Base-by-base conservation (phyloP, 2,329 filamentous ascomycete species). In the Gaeumannomyces tritici region DNA sequence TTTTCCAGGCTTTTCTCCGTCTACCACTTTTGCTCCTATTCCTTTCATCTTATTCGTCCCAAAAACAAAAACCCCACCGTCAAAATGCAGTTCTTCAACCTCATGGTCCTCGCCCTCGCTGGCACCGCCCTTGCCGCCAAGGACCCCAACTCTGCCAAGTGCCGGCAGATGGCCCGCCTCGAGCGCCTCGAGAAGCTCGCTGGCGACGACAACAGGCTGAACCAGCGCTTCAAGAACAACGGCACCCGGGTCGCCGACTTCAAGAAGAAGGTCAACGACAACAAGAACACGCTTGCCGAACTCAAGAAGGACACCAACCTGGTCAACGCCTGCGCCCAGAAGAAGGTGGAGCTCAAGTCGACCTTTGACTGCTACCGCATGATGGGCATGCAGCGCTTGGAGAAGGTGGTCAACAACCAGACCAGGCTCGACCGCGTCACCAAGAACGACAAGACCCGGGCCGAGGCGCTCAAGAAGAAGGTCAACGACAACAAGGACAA, bases 251-350 rank as follows among this genome's bases (percentile, higher is more conserved):
- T 72, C 6, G 71, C 69, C 13, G 68, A 68, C 29, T 70, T 77
- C 67, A 71, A 77, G 69, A 69, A 72, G 62, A 74, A 76, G 67
- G 73, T 73, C 2, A 66, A 72, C 24, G 62, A 68, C 4, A 69
- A 67, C 5, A 66, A 70, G 2, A 66, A 70, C 28, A 67, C 67
- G 64, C 71, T 76, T 60, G 64, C 67, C 27, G 66, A 69, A 7
- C 66, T 77, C 62, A 61, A 70, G 62, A 63, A 67, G 64, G 77
- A 78, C 68, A 60, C 70, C 12, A 77, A 75, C 8, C 68, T 77
- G 28, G 68, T 73, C 64, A 59, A 68, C 27, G 63, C 66, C 15
- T 78, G 76, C 63, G 65, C 68, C 28, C 67, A 70, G 64, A 69
- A 76, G 64, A 63, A 66, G 51, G 72, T 74, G 57, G 68, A 69